Conservation (phyloP, 257 asterid species). For the Salvia hispanica region DNA sequence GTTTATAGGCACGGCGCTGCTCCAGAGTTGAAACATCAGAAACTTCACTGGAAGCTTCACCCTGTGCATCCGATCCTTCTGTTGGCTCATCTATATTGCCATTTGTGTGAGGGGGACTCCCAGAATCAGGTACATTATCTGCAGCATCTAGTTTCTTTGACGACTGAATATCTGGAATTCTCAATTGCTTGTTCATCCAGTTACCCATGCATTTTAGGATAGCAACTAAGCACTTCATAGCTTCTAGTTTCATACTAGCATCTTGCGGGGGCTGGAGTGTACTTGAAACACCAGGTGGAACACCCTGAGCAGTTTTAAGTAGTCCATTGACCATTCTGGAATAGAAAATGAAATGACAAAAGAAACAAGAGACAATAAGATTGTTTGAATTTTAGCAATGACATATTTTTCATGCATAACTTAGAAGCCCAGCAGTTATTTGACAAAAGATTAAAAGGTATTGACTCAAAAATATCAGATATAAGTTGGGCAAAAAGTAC, state of each 20-base stretch:
- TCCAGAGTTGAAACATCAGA: slow-evolving; percentile 86
- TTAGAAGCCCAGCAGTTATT: slow-evolving; percentile 17
- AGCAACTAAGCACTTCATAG: slow-evolving; percentile 90
- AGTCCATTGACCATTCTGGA: slow-evolving; percentile 97
- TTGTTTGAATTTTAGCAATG: slow-evolving; percentile 9
- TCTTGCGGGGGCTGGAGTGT: slow-evolving; percentile 92
- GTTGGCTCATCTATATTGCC: slow-evolving; percentile 71
- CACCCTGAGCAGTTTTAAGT: slow-evolving; percentile 99
- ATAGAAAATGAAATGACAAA: slow-evolving; percentile 28
- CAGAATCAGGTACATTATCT: slow-evolving; percentile 67
- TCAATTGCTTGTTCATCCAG: slow-evolving; percentile 97
- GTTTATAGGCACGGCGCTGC: slow-evolving; percentile 99
- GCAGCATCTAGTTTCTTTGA: slow-evolving; percentile 60
- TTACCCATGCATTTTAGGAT: slow-evolving; percentile 92
- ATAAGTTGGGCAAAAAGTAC: slow-evolving; percentile 22
- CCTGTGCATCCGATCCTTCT: slow-evolving; percentile 80
- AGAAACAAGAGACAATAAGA: slow-evolving; percentile 17
- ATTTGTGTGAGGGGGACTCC: slow-evolving; percentile 56
- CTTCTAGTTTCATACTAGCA: slow-evolving; percentile 80
- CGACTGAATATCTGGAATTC: slow-evolving; percentile 81
- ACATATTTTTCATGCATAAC: slow-evolving; percentile 7
- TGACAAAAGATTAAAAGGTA: slow-evolving; percentile 25
- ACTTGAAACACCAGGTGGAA: slow-evolving; percentile 80
- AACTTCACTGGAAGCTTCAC: slow-evolving; percentile 87
- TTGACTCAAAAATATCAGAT: slow-evolving; percentile 18